A percentile compares a stretch with the other conserved stretches of the same genome.
Conservation (phyloP, 164 flowering plant species). For the Liriodendron chinense region DNA sequence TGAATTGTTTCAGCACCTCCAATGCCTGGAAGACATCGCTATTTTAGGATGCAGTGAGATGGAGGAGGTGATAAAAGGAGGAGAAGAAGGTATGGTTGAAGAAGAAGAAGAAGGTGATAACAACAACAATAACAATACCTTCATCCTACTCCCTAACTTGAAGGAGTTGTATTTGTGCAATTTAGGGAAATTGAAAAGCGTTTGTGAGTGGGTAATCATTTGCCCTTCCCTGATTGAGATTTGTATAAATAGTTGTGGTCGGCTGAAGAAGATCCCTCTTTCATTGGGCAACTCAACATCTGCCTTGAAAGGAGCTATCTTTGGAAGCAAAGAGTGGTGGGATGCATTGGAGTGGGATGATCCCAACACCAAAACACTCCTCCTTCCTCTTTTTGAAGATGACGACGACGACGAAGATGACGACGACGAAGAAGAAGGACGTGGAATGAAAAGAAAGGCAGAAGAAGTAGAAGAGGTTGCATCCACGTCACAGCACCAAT, state of each 20-base stretch:
- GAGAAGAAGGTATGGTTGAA: too few relatives aligned
- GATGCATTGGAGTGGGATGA: conserved; percentile 7
- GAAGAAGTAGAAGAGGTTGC: too few relatives aligned
- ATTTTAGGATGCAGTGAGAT: too few relatives aligned
- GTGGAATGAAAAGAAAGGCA: too few relatives aligned
- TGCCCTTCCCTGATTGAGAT: neutral
- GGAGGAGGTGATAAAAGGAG: too few relatives aligned
- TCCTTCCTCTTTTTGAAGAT: conserved; percentile 1
- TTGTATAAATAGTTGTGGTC: neutral
- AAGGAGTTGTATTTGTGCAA: neutral
- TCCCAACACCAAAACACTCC: neutral
- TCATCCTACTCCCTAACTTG: neutral
- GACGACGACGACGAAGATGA: too few relatives aligned
- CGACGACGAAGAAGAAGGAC: neutral
- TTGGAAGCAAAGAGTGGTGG: conserved; percentile 2
- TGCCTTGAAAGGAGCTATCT: neutral
- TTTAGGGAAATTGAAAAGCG: neutral
- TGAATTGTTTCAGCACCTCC: too few relatives aligned
- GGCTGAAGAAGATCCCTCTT: conserved; percentile 7
- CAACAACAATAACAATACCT: too few relatives aligned
- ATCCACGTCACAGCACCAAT: too few relatives aligned
- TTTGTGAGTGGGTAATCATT: neutral
- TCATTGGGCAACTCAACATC: neutral
- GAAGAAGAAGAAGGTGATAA: too few relatives aligned
- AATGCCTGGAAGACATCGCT: too few relatives aligned